Evolutionary conservation across 805 yeast genomes (phyloP), one percentile per base, ranked within the genome.

Genomic region (Wickerhamomyces rabaulensis): DNA sequence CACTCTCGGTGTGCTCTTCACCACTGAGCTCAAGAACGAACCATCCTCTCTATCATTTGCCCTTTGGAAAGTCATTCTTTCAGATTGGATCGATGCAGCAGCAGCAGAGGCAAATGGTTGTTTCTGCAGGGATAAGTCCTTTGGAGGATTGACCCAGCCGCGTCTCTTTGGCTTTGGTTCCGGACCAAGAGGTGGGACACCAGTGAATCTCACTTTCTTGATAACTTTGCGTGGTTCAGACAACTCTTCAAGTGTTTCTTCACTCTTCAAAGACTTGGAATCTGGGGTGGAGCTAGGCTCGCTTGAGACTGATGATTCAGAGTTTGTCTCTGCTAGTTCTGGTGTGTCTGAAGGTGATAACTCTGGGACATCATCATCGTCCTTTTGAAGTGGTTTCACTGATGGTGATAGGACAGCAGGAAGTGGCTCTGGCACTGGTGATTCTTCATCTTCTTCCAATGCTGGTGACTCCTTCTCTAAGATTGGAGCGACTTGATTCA

Each of bases 141-240:
- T 52, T 35, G 60, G 60, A 20, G 60, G 57, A 26, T 45, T 46
- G 20, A 48, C 47, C 61, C 60, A 55, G 2, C 61, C 60, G 39
- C 44, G 50, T 21, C 52, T 48, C 43, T 55, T 57, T 5, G 60
- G 57, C 33, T 52, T 56, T 1, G 41, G 39, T 2, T 54, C 58
- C 10, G 53, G 57, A 25, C 47, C 55, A 26, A 50, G 29, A 9
- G 50, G 44, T 5, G 63, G 63, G 9, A 60, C 58, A 15, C 64
- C 63, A 16, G 49, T 57, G 42, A 60, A 60, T 6, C 64, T 44
- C 5, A 60, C 64, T 33, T 53, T 56, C 44, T 60, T 60, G 16
- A 57, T 37, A 22, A 39, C 25, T 7, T 38, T 36, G 10, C 6
- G 15, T 37, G 12, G 12, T 21, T 9, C 45, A 19, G 46, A 43